Evolutionary conservation across 352 stramenopile species (phyloP), one percentile per base, ranked within the genome.

Genomic region (Globisporangium lucens): DNA sequence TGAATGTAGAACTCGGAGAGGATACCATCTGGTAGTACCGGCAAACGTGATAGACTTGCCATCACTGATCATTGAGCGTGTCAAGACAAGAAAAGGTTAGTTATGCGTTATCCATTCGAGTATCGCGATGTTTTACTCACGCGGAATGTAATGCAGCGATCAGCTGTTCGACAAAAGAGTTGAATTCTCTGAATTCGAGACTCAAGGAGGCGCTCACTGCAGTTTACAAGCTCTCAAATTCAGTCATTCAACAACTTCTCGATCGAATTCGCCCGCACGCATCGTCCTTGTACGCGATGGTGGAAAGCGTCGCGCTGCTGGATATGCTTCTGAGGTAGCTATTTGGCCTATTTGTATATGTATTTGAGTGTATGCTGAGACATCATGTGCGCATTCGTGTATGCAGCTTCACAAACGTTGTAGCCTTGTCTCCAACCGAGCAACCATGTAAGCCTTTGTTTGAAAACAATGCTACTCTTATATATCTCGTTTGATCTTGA

Each of bases 301-400:
- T 92, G 36, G 92, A 98, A 73, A 93, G 86, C 59, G 75, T 97
- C 9, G 87, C 91, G n/a, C 66, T 98, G 29, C 74, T 98, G 24
- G 93, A 98, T 58, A 97, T 98, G 89, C 75, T 98, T 10, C 73
- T 97, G 27, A 95, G 89, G 89, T 95, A 68, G 17, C 2, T 33
- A 29, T 46, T 13, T 17, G 29, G 8, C 22, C 4, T n/a, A 1
- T 10, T 12, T 24, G 56, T 2, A 20, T 46, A 24, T 43, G 15
- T 7, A 55, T 6, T 24, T 8, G 5, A 22, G 22, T 15, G 9
- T 20, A 35, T 51, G 60, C 29, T 68, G 12, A 55, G 12, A 24
- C 43, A 22, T n/a, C 15, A 49, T 49, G 24, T 63, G 41, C 36
- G 22, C 1, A 29, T 7, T 51, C 6, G 35, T 65, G 15, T 49